A percentile compares a stretch with the other conserved stretches of the same genome.
These are phyloP conservation scores for Hirsutella minnesotensis DNA, from an alignment of 2,329 filamentous ascomycete species.

Conservation along the genomic window DNA sequence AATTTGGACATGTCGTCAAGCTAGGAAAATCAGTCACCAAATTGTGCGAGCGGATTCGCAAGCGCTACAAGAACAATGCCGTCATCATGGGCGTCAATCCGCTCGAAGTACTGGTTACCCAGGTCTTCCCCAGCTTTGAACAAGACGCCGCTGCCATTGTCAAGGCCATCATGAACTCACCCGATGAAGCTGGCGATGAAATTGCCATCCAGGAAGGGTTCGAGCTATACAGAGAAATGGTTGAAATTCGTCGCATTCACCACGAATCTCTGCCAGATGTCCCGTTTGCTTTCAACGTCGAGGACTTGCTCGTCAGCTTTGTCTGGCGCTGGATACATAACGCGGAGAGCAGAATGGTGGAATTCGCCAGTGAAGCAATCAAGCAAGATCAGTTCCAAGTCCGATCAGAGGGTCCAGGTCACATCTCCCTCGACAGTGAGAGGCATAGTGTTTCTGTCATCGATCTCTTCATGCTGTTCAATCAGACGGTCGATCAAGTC, in stretches of 20 bases:
- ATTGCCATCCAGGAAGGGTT: constrained; percentile 88
- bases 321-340: constrained; percentile 90
- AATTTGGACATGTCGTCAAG: constrained; percentile 82
- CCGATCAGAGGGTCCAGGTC: constrained; percentile 49
- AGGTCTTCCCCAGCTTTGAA: constrained; percentile 81
- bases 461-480: constrained; percentile 89
- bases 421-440: constrained; percentile 62
- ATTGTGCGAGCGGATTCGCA: constrained; percentile 78
- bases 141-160: constrained; percentile 81
- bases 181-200: constrained; percentile 58
- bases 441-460: constrained; percentile 88
- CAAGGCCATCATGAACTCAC: constrained; percentile 63
- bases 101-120: constrained; percentile 62
- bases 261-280: constrained; percentile 58
- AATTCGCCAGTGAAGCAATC: constrained; percentile 81
- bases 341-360: constrained; percentile 67
- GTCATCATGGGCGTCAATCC: constrained; percentile 68
- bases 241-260: constrained; percentile 75
- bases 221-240: constrained; percentile 79
- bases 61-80: constrained; percentile 79
- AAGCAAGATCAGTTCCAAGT: constrained; percentile 82
- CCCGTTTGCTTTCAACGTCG: constrained; percentile 78
- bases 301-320: constrained; percentile 76
- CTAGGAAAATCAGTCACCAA: constrained; percentile 79
- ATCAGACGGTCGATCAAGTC: constrained; percentile 80